Evolutionary conservation across 2,329 filamentous ascomycete genomes (phyloP).

Genomic region (Lanzia echinophila): DNA sequence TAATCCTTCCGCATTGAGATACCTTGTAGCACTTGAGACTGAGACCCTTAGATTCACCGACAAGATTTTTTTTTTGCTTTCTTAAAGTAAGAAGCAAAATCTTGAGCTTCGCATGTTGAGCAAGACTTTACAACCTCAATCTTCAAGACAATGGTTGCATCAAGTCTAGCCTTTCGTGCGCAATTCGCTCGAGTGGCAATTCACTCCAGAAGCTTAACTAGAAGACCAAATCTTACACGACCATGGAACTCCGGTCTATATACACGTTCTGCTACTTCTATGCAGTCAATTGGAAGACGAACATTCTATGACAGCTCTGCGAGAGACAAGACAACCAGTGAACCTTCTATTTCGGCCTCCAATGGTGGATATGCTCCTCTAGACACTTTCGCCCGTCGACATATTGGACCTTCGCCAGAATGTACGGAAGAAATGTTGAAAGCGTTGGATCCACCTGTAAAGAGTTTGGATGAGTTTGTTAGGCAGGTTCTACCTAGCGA

Average conservation of each 20-base stretch:
- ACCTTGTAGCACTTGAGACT: background rate
- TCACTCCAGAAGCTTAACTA: slow-evolving; percentile 13
- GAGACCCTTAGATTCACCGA: background rate
- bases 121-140: background rate
- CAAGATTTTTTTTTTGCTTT: background rate
- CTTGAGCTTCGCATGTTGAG: background rate
- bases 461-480: slow-evolving; percentile 75
- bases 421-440: slow-evolving; percentile 74
- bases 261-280: slow-evolving; percentile 9
- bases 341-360: slow-evolving; percentile 14
- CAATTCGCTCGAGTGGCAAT: slow-evolving; percentile 19
- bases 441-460: slow-evolving; percentile 65
- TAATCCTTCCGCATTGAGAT: background rate
- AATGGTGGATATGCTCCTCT: slow-evolving; percentile 39
- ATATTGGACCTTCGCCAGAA: slow-evolving; percentile 74
- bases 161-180: slow-evolving; percentile 20
- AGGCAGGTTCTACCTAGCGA: slow-evolving; percentile 74
- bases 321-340: slow-evolving; percentile 23
- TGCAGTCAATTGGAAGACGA: slow-evolving; percentile 19
- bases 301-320: slow-evolving; percentile 30
- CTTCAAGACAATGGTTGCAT: slow-evolving; percentile 20
- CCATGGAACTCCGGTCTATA: slow-evolving; percentile 20
- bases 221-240: slow-evolving; percentile 17
- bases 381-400: slow-evolving; percentile 65
- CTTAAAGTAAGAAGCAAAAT: background rate